A percentile compares a stretch with the other conserved stretches of the same genome.
Evolutionary conservation across 2,329 filamentous ascomycete species (phyloP).

Genomic region (Huntiella abstrusa): DNA sequence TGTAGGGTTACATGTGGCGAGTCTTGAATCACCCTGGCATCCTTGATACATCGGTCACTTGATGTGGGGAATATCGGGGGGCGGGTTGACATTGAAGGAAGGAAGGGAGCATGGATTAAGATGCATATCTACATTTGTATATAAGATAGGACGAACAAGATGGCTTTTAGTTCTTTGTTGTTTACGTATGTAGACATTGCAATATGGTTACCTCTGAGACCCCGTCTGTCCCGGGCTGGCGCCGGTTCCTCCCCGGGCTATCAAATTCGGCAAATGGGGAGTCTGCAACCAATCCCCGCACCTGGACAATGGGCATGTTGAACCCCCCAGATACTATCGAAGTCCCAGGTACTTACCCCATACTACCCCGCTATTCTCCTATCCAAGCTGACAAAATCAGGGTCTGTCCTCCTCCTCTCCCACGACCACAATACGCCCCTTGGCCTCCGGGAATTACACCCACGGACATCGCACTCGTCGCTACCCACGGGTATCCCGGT

Average conservation of each 20-base stretch:
- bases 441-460: slow-evolving; percentile 37
- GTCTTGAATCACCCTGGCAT: too few relatives aligned
- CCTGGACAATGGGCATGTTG: slow-evolving; percentile 58
- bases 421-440: slow-evolving; percentile 37
- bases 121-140: too few relatives aligned
- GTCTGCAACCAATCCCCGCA: slow-evolving; percentile 16
- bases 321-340: slow-evolving; percentile 68
- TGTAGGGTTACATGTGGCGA: too few relatives aligned
- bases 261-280: not conserved
- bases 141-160: too few relatives aligned
- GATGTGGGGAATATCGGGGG: too few relatives aligned
- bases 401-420: slow-evolving; percentile 36
- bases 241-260: not conserved
- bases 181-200: too few relatives aligned
- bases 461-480: slow-evolving; percentile 39
- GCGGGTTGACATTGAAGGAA: too few relatives aligned
- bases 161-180: too few relatives aligned
- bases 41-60: too few relatives aligned
- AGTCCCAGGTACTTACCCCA: slow-evolving; percentile 47
- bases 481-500: slow-evolving; percentile 28
- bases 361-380: too few relatives aligned
- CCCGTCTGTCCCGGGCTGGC: not conserved
- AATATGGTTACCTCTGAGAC: not conserved
- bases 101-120: too few relatives aligned
- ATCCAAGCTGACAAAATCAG: not conserved